phyloP scores from a whole-genome alignment of 1,284 basidiomycete genomes.

The Fomitopsis palustris region DNA sequence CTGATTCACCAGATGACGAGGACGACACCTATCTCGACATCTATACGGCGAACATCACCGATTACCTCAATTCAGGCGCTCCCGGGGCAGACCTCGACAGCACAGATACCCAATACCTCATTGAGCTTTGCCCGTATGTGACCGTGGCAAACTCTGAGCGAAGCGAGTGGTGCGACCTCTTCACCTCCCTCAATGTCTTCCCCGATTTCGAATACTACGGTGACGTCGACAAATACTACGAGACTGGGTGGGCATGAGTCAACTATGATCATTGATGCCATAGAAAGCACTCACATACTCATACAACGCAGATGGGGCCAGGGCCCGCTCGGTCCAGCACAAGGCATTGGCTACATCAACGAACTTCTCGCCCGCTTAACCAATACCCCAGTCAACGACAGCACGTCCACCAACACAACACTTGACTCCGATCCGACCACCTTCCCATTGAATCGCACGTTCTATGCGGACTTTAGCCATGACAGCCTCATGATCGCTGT shows the following conservation, averaged over 20 bases:
- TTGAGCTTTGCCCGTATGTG: constrained; percentile 79
- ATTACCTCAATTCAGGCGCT: constrained; percentile 58
- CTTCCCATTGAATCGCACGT: constrained; percentile 66
- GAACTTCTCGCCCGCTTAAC: constrained; percentile 82
- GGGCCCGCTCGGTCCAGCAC: constrained; percentile 56
- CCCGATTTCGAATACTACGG: constrained; percentile 63
- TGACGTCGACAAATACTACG: constrained; percentile 79
- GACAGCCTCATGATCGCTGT: constrained; percentile 81
- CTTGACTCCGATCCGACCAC: constrained; percentile 61
- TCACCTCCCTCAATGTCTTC: constrained; percentile 52
- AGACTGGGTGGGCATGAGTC: constrained; percentile 49
- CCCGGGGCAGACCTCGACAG: constrained; percentile 59
- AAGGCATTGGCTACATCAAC: constrained; percentile 82
- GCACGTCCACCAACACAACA: constrained; percentile 79
- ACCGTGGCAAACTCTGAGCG: constrained; percentile 48
- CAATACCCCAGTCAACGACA: constrained; percentile 53
- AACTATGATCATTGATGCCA: background rate
- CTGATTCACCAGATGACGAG: constrained; percentile 42
- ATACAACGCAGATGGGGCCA: constrained; percentile 52
- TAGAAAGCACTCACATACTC: background rate
- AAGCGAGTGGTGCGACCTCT: constrained; percentile 73
- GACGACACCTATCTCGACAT: constrained; percentile 49
- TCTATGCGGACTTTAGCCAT: constrained; percentile 80
- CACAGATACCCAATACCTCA: constrained; percentile 57
- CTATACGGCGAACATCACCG: constrained; percentile 55